A percentile compares a stretch with the other conserved stretches of the same genome.
Conservation (phyloP, 768 basidiomycete species). For the Leccinellum albellum region DNA sequence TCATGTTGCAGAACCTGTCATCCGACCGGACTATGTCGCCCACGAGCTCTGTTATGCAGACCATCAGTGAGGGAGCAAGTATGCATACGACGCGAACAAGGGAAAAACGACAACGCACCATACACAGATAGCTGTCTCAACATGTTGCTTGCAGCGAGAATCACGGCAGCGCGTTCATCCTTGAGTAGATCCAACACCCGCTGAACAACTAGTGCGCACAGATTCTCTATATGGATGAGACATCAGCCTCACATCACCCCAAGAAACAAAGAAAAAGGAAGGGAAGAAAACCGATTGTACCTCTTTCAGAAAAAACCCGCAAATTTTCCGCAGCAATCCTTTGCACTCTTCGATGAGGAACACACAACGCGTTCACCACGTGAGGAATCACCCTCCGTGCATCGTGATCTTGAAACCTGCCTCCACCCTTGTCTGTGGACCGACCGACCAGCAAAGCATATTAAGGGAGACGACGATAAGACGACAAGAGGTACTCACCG, state of each 20-base stretch:
- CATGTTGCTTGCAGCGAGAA: conserved; percentile 12
- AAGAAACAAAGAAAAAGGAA: neutral
- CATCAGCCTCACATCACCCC: neutral
- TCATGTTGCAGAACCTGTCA: conserved; percentile 16
- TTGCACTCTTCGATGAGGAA: conserved; percentile 16
- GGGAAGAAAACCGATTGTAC: neutral
- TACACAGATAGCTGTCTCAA: conserved; percentile 12
- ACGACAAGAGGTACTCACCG: conserved; percentile 4
- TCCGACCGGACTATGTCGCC: conserved; percentile 13
- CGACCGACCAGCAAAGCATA: neutral
- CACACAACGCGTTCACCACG: conserved; percentile 14
- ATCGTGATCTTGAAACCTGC: neutral
- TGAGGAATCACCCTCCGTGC: conserved; percentile 6
- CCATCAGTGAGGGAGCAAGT: neutral
- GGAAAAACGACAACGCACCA: conserved; percentile 10
- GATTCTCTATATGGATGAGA: conserved; percentile 2
- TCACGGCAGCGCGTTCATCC: conserved; percentile 15
- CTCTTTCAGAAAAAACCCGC: conserved; percentile 11
- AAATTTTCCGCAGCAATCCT: conserved; percentile 13
- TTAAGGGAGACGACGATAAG: neutral
- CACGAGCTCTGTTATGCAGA: conserved; percentile 7
- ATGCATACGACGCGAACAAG: neutral
- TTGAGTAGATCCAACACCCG: conserved; percentile 15
- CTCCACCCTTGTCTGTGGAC: conserved; percentile 6
- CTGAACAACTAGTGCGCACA: conserved; percentile 8